Evolutionary conservation across 148 eudicot genomes (phyloP).

Genomic region (Chenopodium formosanum): DNA sequence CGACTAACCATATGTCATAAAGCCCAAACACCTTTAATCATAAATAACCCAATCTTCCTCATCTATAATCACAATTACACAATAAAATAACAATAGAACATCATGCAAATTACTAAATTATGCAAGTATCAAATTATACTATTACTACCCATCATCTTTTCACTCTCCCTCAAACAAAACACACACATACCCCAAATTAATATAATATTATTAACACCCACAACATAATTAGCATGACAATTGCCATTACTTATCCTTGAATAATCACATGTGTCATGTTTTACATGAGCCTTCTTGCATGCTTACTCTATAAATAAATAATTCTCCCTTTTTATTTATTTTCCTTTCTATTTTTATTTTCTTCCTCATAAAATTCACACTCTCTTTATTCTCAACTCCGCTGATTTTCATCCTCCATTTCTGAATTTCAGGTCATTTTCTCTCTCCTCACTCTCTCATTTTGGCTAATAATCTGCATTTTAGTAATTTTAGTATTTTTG

Average conservation of each 20-base stretch:
- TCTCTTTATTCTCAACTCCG: background rate
- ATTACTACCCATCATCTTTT: too few species aligned
- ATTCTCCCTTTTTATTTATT: background rate
- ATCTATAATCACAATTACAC: too few species aligned
- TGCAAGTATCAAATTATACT: too few species aligned
- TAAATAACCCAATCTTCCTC: too few species aligned
- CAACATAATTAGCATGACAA: background rate
- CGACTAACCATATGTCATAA: too few species aligned
- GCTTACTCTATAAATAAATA: background rate
- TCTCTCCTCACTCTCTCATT: too few species aligned
- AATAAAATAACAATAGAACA: too few species aligned
- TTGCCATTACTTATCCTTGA: background rate
- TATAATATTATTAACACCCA: background rate
- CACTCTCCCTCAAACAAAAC: too few species aligned
- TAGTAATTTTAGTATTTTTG: too few species aligned
- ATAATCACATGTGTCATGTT: slow-evolving; percentile 33
- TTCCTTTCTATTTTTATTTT: background rate
- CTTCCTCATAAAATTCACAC: background rate
- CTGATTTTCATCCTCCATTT: background rate
- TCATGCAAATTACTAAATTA: too few species aligned
- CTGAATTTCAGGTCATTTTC: slow-evolving; percentile 1
- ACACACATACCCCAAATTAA: too few species aligned
- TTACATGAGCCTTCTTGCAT: slow-evolving; percentile 18
- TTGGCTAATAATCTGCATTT: background rate
- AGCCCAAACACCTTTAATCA: too few species aligned